phyloP scores from a whole-genome alignment of 23 red algal genomes.

The Gracilaria domingensis region DNA sequence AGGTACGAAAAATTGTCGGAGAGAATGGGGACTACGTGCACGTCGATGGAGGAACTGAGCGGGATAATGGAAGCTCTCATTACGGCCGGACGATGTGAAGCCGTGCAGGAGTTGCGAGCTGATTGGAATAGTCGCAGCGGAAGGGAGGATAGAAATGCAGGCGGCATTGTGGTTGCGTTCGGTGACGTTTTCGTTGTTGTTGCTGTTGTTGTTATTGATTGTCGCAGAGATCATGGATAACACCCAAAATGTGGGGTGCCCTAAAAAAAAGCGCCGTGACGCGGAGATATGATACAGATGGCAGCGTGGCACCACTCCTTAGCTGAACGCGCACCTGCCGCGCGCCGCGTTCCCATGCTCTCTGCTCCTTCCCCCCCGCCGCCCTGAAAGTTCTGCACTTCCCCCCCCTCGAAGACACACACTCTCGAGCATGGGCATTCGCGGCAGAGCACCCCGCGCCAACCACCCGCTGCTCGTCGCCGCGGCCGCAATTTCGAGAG shows the following conservation, averaged over 20 bases:
- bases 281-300: conserved; percentile 9
- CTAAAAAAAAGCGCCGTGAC: conserved; percentile 4
- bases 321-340: background rate
- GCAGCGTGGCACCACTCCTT: background rate
- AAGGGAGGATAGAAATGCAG: conserved; percentile 5
- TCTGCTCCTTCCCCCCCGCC: background rate
- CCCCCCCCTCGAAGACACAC: background rate
- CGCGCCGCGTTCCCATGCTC: too few relatives aligned
- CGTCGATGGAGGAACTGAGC: conserved; percentile 55
- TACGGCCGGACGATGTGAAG: background rate
- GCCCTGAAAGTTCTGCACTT: background rate
- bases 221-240: too few relatives aligned
- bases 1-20: conserved; percentile 95
- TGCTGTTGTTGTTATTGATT: background rate
- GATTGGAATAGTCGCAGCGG: background rate
- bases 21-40: conserved; percentile 70
- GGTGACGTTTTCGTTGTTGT: too few relatives aligned
- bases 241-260: too few relatives aligned
- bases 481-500: conserved; percentile 56
- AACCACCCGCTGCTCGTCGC: conserved; percentile 64
- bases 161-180: too few relatives aligned
- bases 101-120: background rate
- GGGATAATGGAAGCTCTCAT: conserved; percentile 25
- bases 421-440: conserved; percentile 35
- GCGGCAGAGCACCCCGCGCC: conserved; percentile 42